A percentile compares a stretch with the other conserved stretches of the same genome.
Conservation (phyloP, 2,329 filamentous ascomycete genomes). For the Claviceps paspali region DNA sequence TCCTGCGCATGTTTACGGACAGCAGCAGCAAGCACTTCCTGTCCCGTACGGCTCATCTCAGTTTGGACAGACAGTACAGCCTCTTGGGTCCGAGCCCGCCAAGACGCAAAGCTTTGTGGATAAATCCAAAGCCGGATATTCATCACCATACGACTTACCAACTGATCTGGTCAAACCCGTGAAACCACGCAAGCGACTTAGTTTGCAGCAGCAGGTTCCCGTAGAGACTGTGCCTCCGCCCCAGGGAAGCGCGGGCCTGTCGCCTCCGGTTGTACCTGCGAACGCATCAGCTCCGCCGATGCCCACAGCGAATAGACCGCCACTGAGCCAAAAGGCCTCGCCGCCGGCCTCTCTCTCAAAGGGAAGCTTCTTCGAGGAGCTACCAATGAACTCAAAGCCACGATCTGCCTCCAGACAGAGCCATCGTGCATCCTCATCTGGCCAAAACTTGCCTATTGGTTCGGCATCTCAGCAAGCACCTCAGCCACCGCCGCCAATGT, state of each 20-base stretch:
- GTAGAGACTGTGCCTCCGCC: constrained; percentile 31
- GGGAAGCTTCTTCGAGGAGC: constrained; percentile 61
- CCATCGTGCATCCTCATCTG: constrained; percentile 27
- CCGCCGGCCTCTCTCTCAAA: constrained; percentile 23
- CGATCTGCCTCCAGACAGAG: constrained; percentile 43
- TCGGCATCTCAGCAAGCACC: constrained; percentile 1
- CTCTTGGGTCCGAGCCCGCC: constrained; percentile 26
- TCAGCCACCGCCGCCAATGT: constrained; percentile 13
- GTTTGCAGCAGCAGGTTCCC: constrained; percentile 36
- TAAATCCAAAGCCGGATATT: constrained; percentile 81
- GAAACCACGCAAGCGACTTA: constrained; percentile 51
- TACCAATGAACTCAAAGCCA: constrained; percentile 48
- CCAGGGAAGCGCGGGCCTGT: constrained; percentile 48
- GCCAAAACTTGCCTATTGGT: constrained; percentile 6
- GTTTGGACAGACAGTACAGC: constrained; percentile 23
- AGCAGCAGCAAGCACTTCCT: constrained; percentile 9
- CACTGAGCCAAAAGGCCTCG: constrained; percentile 21
- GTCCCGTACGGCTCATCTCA: constrained; percentile 14
- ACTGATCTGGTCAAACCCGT: constrained; percentile 54
- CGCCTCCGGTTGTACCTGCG: constrained; percentile 10
- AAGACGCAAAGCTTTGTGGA: constrained; percentile 75
- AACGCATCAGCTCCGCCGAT: constrained; percentile 5
- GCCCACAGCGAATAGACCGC: constrained; percentile 7
- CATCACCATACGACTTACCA: constrained; percentile 88
- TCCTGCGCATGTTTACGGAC: constrained; percentile 9